A percentile compares a stretch with the other conserved stretches of the same genome.
These are phyloP conservation scores for Orbilia blumenaviensis DNA, from an alignment of 2,329 filamentous ascomycete genomes.

Conservation along the genomic window DNA sequence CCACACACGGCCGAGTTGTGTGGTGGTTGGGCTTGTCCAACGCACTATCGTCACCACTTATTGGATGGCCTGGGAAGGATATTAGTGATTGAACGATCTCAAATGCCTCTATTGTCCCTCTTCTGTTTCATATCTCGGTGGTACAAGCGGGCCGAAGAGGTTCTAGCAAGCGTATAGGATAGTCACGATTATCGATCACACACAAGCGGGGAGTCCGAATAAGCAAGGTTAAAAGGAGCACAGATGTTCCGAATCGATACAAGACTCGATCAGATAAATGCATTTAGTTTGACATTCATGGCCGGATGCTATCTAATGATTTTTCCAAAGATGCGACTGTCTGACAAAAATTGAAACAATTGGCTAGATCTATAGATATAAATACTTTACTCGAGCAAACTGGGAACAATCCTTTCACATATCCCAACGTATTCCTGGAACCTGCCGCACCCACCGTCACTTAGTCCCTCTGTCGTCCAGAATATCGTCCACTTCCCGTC, in stretches of 20 bases:
- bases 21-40: conserved; percentile 8
- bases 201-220: no score
- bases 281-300: no score
- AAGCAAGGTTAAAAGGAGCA: no score
- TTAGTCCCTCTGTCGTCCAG: conserved; percentile 81
- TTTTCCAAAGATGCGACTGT: background rate
- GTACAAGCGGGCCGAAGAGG: background rate
- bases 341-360: background rate
- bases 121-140: background rate
- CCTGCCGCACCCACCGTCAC: conserved; percentile 61
- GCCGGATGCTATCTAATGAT: background rate
- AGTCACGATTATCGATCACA: no score
- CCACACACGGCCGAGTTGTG: conserved; percentile 4
- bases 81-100: background rate
- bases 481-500: conserved; percentile 97
- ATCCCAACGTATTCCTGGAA: conserved; percentile 66
- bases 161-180: background rate
- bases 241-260: background rate
- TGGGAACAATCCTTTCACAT: conserved; percentile 64
- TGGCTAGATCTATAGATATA: background rate
- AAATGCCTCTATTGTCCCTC: background rate
- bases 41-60: background rate
- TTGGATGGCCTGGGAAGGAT: background rate
- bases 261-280: no score
- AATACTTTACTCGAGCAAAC: conserved; percentile 62